A percentile compares a stretch with the other conserved stretches of the same genome.
Evolutionary conservation across 2,329 filamentous ascomycete species (phyloP).

Genomic region (Fusarium marasasianum): DNA sequence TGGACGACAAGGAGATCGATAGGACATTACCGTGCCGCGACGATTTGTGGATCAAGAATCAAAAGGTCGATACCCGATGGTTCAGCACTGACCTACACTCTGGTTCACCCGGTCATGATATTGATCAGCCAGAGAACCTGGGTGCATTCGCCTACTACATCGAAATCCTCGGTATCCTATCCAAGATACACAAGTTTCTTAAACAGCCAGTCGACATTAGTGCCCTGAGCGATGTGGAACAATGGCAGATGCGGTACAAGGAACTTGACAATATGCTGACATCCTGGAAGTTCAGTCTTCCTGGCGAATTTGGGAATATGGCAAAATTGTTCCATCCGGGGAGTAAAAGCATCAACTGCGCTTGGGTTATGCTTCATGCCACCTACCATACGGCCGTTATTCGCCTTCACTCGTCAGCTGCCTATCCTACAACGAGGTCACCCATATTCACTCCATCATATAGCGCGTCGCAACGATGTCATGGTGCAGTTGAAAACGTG

Average conservation of each 20-base stretch:
- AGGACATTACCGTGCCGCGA: conserved; percentile 87
- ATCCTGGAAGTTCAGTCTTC: conserved; percentile 85
- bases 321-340: conserved; percentile 78
- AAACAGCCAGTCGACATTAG: conserved; percentile 91
- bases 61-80: conserved; percentile 85
- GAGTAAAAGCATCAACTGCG: conserved; percentile 77
- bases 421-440: conserved; percentile 88
- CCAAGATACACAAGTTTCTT: conserved; percentile 86
- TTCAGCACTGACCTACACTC: conserved; percentile 67
- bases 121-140: conserved; percentile 80
- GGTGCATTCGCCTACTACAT: conserved; percentile 92
- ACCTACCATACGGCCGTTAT: conserved; percentile 92
- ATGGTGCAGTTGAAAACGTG: conserved; percentile 84
- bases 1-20: conserved; percentile 91
- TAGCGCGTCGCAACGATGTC: conserved; percentile 83
- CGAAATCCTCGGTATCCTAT: conserved; percentile 87
- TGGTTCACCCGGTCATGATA: conserved; percentile 65
- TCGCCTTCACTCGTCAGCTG: conserved; percentile 88
- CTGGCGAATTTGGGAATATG: conserved; percentile 85
- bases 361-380: conserved; percentile 90
- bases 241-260: conserved; percentile 88
- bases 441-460: conserved; percentile 91
- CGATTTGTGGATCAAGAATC: conserved; percentile 84
- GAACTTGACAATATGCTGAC: conserved; percentile 83
- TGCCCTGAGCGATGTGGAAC: conserved; percentile 82